Base-by-base conservation (phyloP, 257 asterid species). In the Orobanche coerulescens region DNA sequence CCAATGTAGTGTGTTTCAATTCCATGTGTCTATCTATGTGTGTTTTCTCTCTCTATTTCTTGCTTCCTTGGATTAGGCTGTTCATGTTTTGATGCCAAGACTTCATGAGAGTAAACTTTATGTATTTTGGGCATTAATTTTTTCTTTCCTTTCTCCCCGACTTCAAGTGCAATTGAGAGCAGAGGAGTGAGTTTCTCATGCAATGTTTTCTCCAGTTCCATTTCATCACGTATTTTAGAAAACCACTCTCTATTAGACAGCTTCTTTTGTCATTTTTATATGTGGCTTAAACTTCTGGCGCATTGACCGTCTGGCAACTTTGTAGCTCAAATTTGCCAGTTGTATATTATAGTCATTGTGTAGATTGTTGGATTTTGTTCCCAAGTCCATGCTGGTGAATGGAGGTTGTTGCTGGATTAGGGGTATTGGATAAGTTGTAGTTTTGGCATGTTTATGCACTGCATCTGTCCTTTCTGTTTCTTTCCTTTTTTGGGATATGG, bases 11-110 rank as follows among this genome's bases (percentile, higher is more conserved):
- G 30, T 13, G 24, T 66, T 56, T 64, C 51, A 42, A 16, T 58
- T 49, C 37, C 60, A 54, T 56, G n/a, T n/a, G n/a, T n/a, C n/a
- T n/a, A n/a, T 37, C 40, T 43, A 40, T 16, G 46, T 73, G 14
- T 23, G 6, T 8, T 36, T 23, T 68, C 20, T 68, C 20, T 42
- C n/a, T 48, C 52, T 30, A 12, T 12, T 53, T 54, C 1, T 48
- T 56, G 34, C 19, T 34, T 47, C 54, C 59, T 12, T 25, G 15
- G 55, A 16, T 56, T 62, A 15, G 30, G 36, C 25, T 58, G 28
- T 55, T n/a, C 51, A 31, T 50, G 4, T 42, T 28, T 47, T 13
- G 39, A 37, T 33, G 22, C 63, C 15, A 44, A 55, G 16, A 62
- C 43, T 53, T 39, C 4, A 16, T 39, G 15, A n/a, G 3, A 15